Evolutionary conservation across 495 filamentous ascomycete genomes (phyloP), one percentile per base, ranked within the genome.

Genomic region (Venustampulla echinocandica): DNA sequence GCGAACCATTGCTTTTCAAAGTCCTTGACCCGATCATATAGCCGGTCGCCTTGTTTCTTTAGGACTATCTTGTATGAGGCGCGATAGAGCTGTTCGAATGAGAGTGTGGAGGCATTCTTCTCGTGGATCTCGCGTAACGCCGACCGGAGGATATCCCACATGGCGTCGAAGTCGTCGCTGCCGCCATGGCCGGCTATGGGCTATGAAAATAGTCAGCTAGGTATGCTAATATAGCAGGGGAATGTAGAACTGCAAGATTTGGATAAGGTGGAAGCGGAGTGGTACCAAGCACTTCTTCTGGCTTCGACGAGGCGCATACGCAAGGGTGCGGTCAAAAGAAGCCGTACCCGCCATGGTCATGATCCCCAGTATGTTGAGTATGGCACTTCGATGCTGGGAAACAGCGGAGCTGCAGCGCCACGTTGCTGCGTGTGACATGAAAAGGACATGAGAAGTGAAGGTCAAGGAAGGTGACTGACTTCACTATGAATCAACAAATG

Each of bases 21-120:
- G 13, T 76, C 57, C 50, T 80, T 85, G 36, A 96, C 90, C 1
- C 73, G 65, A 1, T 81, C 71, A 62, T 96, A 96, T 0, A 99
- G 76, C n/a, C 75, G 68, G 6, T 84, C 74, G n/a, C 90, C 90
- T 51, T 85, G 79, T 66, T 85, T 88, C 62, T 82, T 83, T 41
- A 95, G 65, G 0, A 96, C 90, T n/a, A 97, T 83, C 63, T 86
- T 85, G 64, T 99, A 99, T n/a, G 86, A 86, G 39, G 85, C 86
- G 28, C 93, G 86, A 65, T 99, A 99, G 0, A 97, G 77, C 48
- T 90, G 82, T 65, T 99, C 93, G 66, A 95, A 99, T 1, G 90
- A 95, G 2, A 99, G 75, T 2, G 72, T 64, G 10, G 89, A 94
- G 44, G 87, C 88, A 62, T 96, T 90, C 61, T 93, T 90, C 14